Conservation (phyloP, 2,329 filamentous ascomycete genomes). For the Cladophialophora carrionii region DNA sequence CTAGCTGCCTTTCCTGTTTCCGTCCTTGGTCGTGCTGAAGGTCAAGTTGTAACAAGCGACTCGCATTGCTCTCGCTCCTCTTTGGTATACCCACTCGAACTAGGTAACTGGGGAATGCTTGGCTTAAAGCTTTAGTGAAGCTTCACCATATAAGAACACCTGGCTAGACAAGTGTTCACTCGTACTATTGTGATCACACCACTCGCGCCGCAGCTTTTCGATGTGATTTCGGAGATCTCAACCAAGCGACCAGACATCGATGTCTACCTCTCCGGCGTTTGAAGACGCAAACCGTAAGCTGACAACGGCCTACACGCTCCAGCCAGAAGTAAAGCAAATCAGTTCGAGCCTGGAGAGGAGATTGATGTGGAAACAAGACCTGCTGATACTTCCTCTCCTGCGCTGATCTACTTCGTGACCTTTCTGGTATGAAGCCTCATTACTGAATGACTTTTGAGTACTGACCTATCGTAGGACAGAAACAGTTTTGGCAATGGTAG, state of each 20-base stretch:
- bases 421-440: not conserved
- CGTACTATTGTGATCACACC: not conserved
- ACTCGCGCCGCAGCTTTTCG: not conserved
- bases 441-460: not conserved
- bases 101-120: not conserved
- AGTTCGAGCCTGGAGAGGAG: conserved; percentile 2
- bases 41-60: not conserved
- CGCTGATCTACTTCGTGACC: conserved; percentile 8
- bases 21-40: too few species aligned
- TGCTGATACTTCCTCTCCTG: conserved; percentile 9
- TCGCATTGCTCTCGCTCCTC: not conserved
- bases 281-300: conserved; percentile 4
- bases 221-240: not conserved
- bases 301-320: conserved; percentile 4
- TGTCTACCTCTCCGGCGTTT: conserved; percentile 3
- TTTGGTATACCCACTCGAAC: not conserved
- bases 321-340: not conserved
- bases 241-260: not conserved
- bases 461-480: conserved; percentile 2
- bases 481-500: conserved; percentile 11
- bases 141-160: conserved; percentile 4
- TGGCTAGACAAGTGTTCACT: not conserved
- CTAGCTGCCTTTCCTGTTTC: too few species aligned
- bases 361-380: conserved; percentile 7
- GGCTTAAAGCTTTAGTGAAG: not conserved